Conservation (phyloP, 768 basidiomycete species). For the Boletus sp. region DNA sequence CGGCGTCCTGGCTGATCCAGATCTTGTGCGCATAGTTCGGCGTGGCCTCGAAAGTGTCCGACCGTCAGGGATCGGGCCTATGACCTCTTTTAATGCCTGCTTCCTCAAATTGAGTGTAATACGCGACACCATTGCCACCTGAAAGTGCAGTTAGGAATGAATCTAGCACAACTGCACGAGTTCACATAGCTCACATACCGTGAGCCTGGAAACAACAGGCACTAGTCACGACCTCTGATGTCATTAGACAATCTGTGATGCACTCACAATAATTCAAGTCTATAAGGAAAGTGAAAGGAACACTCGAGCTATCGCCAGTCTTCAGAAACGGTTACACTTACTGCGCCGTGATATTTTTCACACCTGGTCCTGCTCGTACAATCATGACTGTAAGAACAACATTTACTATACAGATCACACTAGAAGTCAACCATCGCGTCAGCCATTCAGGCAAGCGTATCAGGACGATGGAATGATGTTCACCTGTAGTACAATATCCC, state of each 20-base stretch:
- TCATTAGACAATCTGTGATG: not conserved
- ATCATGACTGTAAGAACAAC: slow-evolving; percentile 40
- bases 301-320: not conserved
- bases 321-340: not conserved
- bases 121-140: slow-evolving; percentile 66
- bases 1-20: not conserved
- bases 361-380: slow-evolving; percentile 21
- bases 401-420: slow-evolving; percentile 39
- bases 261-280: slow-evolving; percentile 41
- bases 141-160: slow-evolving; percentile 2
- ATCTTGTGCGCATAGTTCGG: not conserved
- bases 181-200: slow-evolving; percentile 15
- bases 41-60: not conserved
- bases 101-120: slow-evolving; percentile 61
- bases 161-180: not conserved
- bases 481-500: slow-evolving; percentile 38
- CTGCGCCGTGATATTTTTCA: slow-evolving; percentile 39
- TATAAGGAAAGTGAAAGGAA: slow-evolving; percentile 1
- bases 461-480: not conserved
- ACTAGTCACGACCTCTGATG: slow-evolving; percentile 32
- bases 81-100: slow-evolving; percentile 7
- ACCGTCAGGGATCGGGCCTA: not conserved
- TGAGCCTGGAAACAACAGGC: slow-evolving; percentile 25
- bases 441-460: not conserved
- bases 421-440: slow-evolving; percentile 10